Percentiles rank a stretch among this genome's conserved stretches.
phyloP scores from a whole-genome alignment of 2,329 filamentous ascomycete genomes.

The Geosmithia morbida region DNA sequence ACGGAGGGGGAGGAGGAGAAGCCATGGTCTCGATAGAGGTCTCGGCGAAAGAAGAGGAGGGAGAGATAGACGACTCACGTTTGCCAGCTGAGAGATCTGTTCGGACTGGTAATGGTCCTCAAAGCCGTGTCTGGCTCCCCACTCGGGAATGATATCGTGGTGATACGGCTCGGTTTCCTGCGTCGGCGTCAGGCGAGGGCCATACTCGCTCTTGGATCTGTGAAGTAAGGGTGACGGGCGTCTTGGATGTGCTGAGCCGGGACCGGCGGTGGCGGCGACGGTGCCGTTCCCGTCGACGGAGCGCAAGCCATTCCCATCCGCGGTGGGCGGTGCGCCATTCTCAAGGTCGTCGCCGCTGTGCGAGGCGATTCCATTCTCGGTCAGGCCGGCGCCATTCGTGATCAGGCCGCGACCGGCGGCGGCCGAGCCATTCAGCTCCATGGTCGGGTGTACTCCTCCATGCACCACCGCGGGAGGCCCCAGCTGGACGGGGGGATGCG shows the following conservation, averaged over 20 bases:
- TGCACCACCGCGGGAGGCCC: background rate
- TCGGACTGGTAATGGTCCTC: constrained; percentile 85
- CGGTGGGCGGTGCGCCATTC: no score
- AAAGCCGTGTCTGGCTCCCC: constrained; percentile 69
- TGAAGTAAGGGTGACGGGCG: constrained; percentile 31
- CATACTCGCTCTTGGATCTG: constrained; percentile 43
- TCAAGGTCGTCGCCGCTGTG: constrained; percentile 4
- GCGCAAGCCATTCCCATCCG: background rate
- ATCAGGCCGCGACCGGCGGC: constrained; percentile 4
- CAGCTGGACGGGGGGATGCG: background rate
- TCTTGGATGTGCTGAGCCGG: constrained; percentile 17
- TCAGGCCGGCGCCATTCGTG: constrained; percentile 12
- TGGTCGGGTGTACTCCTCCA: constrained; percentile 8
- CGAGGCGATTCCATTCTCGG: constrained; percentile 12
- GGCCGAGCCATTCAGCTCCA: constrained; percentile 17
- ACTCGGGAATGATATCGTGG: constrained; percentile 30
- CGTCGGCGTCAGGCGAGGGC: constrained; percentile 20
- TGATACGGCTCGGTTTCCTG: constrained; percentile 25
- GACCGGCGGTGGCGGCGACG: constrained; percentile 8
- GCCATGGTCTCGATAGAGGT: background rate
- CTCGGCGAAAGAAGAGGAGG: background rate
- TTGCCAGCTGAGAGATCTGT: constrained; percentile 72
- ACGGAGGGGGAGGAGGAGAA: background rate
- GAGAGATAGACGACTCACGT: constrained; percentile 49
- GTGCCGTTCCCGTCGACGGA: background rate